Conservation (phyloP, 2,329 filamentous ascomycete genomes). For the Colletotrichum tanaceti region DNA sequence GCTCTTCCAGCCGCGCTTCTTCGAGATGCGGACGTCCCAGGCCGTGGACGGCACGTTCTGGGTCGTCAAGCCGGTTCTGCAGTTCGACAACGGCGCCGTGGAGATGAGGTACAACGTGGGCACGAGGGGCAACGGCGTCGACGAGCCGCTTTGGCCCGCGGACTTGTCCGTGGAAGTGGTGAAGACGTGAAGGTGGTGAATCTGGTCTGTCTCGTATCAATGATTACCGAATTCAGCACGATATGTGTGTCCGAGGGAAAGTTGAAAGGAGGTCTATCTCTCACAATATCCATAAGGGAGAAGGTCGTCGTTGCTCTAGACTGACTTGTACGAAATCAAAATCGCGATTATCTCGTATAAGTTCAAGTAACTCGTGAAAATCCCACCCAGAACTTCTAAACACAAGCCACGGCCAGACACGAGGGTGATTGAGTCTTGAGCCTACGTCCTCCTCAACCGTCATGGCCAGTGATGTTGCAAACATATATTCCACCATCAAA, state of each 20-base stretch:
- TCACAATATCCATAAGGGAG: background rate
- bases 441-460: no score
- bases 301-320: background rate
- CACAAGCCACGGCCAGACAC: no score
- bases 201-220: background rate
- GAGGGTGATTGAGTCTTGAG: no score
- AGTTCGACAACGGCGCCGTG: slow-evolving; percentile 51
- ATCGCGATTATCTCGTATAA: no score
- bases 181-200: slow-evolving; percentile 5
- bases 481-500: no score
- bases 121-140: slow-evolving; percentile 60
- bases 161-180: slow-evolving; percentile 53
- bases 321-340: no score
- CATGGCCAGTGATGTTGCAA: no score
- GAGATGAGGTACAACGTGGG: slow-evolving; percentile 58
- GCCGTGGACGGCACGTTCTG: slow-evolving; percentile 46
- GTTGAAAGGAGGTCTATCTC: background rate
- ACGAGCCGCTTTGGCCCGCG: slow-evolving; percentile 58
- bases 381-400: no score
- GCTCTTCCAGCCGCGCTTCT: slow-evolving; percentile 61
- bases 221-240: no score
- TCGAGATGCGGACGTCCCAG: slow-evolving; percentile 49
- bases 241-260: background rate
- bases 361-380: no score
- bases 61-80: slow-evolving; percentile 55